Conservation (phyloP, 257 asterid species). For the Nicotiana paniculata region DNA sequence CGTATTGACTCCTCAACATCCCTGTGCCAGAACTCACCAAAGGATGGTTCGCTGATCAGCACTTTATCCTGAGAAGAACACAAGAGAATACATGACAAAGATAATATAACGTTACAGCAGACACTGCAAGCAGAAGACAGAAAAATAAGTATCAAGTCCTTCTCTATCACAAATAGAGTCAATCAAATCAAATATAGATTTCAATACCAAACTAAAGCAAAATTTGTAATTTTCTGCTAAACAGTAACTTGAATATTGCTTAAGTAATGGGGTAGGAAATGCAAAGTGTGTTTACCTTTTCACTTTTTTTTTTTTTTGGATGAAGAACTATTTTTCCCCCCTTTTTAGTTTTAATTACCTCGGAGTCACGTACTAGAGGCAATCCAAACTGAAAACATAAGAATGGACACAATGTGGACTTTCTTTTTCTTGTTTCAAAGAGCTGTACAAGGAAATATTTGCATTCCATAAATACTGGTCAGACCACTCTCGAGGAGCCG, state of each 20-base stretch:
- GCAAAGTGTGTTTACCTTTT: background rate
- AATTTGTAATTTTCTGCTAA: background rate
- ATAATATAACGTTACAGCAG: background rate
- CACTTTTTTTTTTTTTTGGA: background rate
- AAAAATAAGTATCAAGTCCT: background rate
- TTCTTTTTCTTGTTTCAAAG: background rate
- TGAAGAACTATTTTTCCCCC: background rate
- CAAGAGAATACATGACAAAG: background rate
- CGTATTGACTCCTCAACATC: constrained; percentile 84
- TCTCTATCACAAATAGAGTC: background rate
- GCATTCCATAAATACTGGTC: background rate
- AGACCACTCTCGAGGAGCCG: background rate
- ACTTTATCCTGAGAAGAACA: constrained; percentile 43
- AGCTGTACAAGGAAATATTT: background rate
- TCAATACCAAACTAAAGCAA: background rate
- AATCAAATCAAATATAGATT: background rate
- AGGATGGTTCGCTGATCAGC: constrained; percentile 36
- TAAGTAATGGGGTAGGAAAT: no score
- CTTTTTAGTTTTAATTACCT: background rate
- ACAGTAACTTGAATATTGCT: background rate
- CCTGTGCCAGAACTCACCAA: constrained; percentile 74
- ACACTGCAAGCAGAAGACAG: background rate
- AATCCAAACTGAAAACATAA: background rate
- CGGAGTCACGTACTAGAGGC: background rate
- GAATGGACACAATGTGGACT: background rate